Base-by-base conservation (phyloP, 1,284 basidiomycete species). In the Cryptococcus sp. region DNA sequence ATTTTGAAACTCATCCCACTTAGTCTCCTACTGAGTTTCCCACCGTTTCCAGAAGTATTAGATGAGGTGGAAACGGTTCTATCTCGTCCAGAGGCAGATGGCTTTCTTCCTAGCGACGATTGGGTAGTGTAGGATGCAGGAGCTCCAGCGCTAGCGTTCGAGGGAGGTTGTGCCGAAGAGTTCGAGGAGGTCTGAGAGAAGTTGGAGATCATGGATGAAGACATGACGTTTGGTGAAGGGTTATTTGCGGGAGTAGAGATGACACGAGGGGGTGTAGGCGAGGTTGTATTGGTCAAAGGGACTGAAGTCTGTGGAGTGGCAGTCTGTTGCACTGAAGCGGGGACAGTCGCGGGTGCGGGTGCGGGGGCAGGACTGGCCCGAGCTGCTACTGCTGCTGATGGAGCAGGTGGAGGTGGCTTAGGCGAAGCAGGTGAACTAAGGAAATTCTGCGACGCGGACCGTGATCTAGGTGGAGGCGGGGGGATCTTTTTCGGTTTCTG, bases 1-100 rank as follows among this genome's bases (percentile, higher is more conserved):
- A 72, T 62, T 54, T 68, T 71, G 45, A 73, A 48, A 31, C 62
- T 58, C 45, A 66, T 64, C 21, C 66, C 67, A 42, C 63, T 66
- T 39, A 72, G 49, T 25, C 58, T 57, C 31, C 67, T 53, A 5
- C 59, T 53, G 5, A 66, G 52, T 19, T 59, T 54, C 9, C 66
- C 60, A 37, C 61, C 61, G 19, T 54, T 47, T 54, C 62, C 56
- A 24, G 49, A 36, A n/a, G 48, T 42, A 7, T 31, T 48, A n/a
- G 55, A 54, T 3, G 57, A 53, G 40, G 24, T 36, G 3, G 55
- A 61, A 3, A 62, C 48, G 1, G 55, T 54, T 14, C 60, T 42
- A 45, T 64, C 55, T 13, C 61, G 52, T 10, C 48, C 50, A 10
- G 53, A 50, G 9, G 49, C 41, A 1, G 47, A 53, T 13, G 52